Percentiles rank a stretch among this genome's conserved stretches.
Evolutionary conservation across 805 yeast genomes (phyloP).

Genomic region (Starmerella riodocensis): DNA sequence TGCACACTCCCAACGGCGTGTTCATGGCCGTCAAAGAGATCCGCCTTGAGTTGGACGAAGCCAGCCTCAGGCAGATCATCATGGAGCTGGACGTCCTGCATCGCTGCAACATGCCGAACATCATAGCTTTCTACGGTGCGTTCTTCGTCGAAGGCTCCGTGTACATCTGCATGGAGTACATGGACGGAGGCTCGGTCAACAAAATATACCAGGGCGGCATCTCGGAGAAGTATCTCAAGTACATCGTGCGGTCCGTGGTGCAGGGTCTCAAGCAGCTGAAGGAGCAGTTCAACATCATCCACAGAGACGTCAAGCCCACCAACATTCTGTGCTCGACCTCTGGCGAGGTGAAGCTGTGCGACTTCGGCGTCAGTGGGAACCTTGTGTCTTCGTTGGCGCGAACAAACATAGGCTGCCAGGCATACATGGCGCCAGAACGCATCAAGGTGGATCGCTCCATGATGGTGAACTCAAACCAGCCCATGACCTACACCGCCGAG

Average conservation of each 20-base stretch:
- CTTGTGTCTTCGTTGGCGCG: slow-evolving; percentile 88
- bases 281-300: slow-evolving; percentile 83
- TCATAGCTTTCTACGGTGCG: slow-evolving; percentile 95
- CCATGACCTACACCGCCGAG: slow-evolving; percentile 67
- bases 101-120: slow-evolving; percentile 76
- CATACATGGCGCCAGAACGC: slow-evolving; percentile 97
- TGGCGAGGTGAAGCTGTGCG: slow-evolving; percentile 88
- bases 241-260: slow-evolving; percentile 65
- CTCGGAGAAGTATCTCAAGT: slow-evolving; percentile 68
- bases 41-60: slow-evolving; percentile 79
- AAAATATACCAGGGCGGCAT: slow-evolving; percentile 67
- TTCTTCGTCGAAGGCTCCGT: slow-evolving; percentile 96
- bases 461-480: slow-evolving; percentile 27
- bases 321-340: slow-evolving; percentile 68
- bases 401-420: slow-evolving; percentile 94
- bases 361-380: slow-evolving; percentile 92
- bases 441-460: slow-evolving; percentile 32
- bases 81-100: slow-evolving; percentile 94
- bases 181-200: slow-evolving; percentile 94
- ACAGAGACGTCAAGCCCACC: slow-evolving; percentile 94
- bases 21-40: slow-evolving; percentile 97
- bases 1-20: slow-evolving; percentile 84
- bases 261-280: slow-evolving; percentile 71
- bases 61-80: slow-evolving; percentile 83
- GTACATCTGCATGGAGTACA: slow-evolving; percentile 93